Base-by-base conservation (phyloP, 2,329 filamentous ascomycete genomes). In the Calonectria montana region DNA sequence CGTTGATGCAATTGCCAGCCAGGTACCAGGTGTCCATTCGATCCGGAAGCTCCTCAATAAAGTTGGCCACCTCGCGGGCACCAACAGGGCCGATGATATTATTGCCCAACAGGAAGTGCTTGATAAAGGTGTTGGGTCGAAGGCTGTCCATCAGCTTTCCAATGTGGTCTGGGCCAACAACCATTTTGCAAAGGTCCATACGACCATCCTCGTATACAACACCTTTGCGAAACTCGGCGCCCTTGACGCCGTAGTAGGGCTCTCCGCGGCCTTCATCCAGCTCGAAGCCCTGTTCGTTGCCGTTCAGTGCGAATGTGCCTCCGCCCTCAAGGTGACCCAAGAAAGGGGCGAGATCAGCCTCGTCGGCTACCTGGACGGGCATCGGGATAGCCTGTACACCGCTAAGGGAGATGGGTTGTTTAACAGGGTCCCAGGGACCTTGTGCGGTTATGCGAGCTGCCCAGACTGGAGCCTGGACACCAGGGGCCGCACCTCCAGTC, bases 131-230 rank as follows among this genome's bases (percentile, higher is more conserved):
- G 74, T 89, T 89, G 3, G 81, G 76, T 55, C 84, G 83, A 72
- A 90, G 81, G 65, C 84, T 86, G 50, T 86, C 79, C 84, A 90
- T 88, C 55, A 90, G 80, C n/a, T 82, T 80, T 31, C 82, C 82
- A 72, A 89, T 88, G 63, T 88, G 85, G 21, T 85, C 83, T 12
- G 87, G 88, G 1, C 88, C 88, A 45, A 89, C 84, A 4, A 87
- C 87, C 83, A 87, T 88, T 81, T 89, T 89, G 82, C 88, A 89
- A 2, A 90, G 84, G 75, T 90, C 88, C 80, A 90, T 85, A 15
- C 88, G 84, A 10, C 85, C 84, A 73, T 89, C 88, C 65, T 87
- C 84, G 71, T 89, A 90, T 7, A 89, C 79, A 27, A 84, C 83
- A 31, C 83, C 83, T 75, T 80, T 81, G 27, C 72, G 80, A 47